Conservation (phyloP, 768 basidiomycete genomes). For the Paxillus ammoniavirescens region DNA sequence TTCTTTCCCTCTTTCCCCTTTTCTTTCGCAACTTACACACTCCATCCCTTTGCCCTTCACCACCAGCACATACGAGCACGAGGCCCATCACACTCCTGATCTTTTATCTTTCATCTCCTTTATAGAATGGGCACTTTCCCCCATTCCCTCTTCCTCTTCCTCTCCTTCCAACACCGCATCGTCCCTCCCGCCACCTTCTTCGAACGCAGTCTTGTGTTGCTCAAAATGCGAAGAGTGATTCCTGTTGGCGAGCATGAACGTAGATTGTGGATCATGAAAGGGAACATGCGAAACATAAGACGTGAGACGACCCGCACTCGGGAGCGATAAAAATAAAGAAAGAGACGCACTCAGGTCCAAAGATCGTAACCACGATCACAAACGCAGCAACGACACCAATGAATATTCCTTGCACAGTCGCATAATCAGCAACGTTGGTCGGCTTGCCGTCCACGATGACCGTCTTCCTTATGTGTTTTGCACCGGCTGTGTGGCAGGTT, state of each 20-base stretch:
- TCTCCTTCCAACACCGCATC: conserved; percentile 38
- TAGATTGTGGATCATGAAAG: not conserved
- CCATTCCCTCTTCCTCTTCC: conserved; percentile 4
- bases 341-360: conserved; percentile 71
- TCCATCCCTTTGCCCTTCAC: too few species aligned
- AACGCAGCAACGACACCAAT: conserved; percentile 81
- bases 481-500: conserved; percentile 47
- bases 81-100: conserved; percentile 5
- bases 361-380: conserved; percentile 68
- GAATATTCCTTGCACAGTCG: conserved; percentile 81
- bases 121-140: not conserved
- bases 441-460: conserved; percentile 40
- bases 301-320: not conserved
- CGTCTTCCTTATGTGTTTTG: conserved; percentile 51
- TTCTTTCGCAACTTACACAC: too few species aligned
- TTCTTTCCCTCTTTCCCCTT: too few species aligned
- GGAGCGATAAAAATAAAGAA: not conserved
- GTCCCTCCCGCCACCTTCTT: conserved; percentile 61
- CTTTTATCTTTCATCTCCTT: conserved; percentile 2
- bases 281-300: not conserved
- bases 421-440: conserved; percentile 59
- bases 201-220: conserved; percentile 74
- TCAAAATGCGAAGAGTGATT: conserved; percentile 84
- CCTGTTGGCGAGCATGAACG: conserved; percentile 29
- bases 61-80: too few species aligned